Conservation (phyloP, 148 eudicot species). For the Selenicereus undatus region DNA sequence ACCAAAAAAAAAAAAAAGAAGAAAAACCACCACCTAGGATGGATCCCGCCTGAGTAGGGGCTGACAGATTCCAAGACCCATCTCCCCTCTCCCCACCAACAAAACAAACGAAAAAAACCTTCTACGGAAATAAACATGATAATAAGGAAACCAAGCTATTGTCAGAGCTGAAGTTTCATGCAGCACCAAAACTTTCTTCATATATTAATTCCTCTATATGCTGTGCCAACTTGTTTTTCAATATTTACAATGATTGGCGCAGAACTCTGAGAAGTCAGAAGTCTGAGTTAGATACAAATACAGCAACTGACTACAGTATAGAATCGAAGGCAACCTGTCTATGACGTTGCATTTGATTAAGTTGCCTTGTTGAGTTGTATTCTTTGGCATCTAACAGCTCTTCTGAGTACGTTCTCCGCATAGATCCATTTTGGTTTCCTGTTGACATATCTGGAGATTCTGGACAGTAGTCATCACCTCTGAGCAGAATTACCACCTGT, state of each 20-base stretch:
- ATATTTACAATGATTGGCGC: neutral
- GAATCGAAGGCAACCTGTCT: constrained; percentile 48
- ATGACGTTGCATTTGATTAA: constrained; percentile 39
- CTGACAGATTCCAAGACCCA: no score
- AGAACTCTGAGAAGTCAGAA: neutral
- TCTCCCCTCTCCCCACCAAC: no score
- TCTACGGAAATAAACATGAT: no score
- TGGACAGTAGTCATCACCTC: constrained; percentile 34
- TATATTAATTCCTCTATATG: neutral
- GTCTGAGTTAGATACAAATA: neutral
- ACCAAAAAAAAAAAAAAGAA: neutral
- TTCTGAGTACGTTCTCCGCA: constrained; percentile 62
- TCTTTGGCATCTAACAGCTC: constrained; percentile 66
- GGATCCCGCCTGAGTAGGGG: no score
- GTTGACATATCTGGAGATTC: constrained; percentile 5
- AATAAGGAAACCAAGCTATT: no score
- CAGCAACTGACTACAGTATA: neutral
- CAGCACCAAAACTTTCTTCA: neutral
- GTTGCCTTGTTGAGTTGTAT: constrained; percentile 64
- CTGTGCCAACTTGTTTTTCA: neutral
- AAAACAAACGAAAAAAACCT: no score
- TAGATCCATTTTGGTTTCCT: constrained; percentile 25
- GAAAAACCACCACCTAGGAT: no score
- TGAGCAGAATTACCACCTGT: constrained; percentile 53
- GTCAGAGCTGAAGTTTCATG: no score